Conservation (phyloP, 306 rosid genomes). For the Cucurbita pepo region DNA sequence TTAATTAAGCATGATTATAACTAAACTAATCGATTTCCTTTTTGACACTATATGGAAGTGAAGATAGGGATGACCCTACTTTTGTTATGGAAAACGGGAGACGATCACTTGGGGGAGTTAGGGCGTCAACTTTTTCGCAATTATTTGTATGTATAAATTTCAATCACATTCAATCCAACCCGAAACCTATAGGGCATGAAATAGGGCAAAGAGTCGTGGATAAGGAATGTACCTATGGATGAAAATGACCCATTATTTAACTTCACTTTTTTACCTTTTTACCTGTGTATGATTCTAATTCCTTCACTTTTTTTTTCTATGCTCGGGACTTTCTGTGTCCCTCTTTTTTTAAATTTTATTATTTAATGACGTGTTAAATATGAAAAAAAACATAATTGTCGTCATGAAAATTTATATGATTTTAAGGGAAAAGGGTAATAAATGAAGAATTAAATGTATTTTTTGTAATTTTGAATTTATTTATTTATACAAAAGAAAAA, state of each 20-base stretch:
- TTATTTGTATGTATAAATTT: neutral
- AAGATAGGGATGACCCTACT: neutral
- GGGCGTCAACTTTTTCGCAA: neutral
- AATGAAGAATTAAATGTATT: no score
- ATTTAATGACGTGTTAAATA: neutral
- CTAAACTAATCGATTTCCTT: neutral
- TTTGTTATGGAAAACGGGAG: constrained; percentile 1
- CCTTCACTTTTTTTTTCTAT: neutral
- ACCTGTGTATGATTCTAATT: neutral
- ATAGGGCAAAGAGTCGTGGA: constrained; percentile 11
- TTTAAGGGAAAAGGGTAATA: no score
- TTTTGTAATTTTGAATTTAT: no score
- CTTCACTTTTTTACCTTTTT: constrained; percentile 33
- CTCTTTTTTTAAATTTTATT: neutral
- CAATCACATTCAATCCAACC: neutral
- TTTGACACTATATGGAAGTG: neutral
- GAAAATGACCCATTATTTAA: constrained; percentile 37
- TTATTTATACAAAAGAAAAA: no score
- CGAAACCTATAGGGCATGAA: constrained; percentile 8
- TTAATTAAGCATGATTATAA: neutral
- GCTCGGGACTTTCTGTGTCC: no score
- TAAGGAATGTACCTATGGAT: constrained; percentile 38
- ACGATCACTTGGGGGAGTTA: neutral
- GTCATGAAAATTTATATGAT: no score
- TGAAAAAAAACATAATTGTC: no score